Evolutionary conservation across 805 yeast species (phyloP), one percentile per base, ranked within the genome.

Genomic region (Lachancea lanzarotensis): DNA sequence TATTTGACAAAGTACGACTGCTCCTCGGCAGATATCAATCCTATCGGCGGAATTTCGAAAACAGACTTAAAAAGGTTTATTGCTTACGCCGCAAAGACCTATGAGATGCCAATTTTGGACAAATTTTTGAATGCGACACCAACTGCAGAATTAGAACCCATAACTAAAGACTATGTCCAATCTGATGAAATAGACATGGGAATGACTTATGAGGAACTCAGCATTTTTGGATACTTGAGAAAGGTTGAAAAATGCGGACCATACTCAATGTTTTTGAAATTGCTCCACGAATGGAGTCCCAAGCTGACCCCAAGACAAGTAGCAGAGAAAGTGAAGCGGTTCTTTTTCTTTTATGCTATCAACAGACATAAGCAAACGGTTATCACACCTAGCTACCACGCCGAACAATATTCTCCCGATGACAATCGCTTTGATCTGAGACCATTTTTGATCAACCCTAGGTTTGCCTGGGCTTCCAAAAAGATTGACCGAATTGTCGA

Each of bases 181-280:
- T 84, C 95, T 27, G 99, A 93, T 64, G 99, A 93, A 65, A 81
- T 78, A 12, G 99, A 93, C 60, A 93, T 93, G 99, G 99, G 99
- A 1, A 84, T 95, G 83, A 85, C 96, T 0, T 93, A 93, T 58
- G 95, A 90, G 52, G 98, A 93, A 61, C 74, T 93, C 48, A 83
- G 96, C 29, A 72, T 84, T 6, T 90, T 93, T 70, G 99, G 99
- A 12, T 75, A 84, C 47, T 73, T 93, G 49, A 77, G 99, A 52
- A 93, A 93, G 65, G 83, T 93, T 38, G 87, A 86, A 40, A 90
- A 90, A 67, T 86, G 96, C 67, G 99, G 99, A 0, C 98, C 98
- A 3, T 86, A 85, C 59, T 86, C 95, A 6, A 87, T 88, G 95
- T 93, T 93, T 63, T 71, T 90, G 57, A 87, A 89, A 59, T 68